Evolutionary conservation across 148 eudicot species (phyloP), one percentile per base, ranked within the genome.

Genomic region (Nepenthes gracilis): DNA sequence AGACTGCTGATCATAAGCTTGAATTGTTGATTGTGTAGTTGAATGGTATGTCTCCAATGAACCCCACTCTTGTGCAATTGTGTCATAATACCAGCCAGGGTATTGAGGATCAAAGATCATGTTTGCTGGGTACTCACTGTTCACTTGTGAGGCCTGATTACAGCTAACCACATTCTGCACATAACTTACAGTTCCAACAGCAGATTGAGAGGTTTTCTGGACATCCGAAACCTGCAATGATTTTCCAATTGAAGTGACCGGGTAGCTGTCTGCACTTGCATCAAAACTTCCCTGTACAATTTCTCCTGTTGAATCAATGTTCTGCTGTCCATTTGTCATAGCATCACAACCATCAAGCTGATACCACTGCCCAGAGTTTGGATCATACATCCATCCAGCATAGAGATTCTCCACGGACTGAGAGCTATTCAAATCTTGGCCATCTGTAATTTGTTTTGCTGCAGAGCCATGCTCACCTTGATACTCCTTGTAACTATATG

Each of bases 41-140:
- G 77, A 61, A 50, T 59, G 70, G 64, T 82, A 93, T 34, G 81
- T 45, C 54, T 84, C 97, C 70, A 93, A 61, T 9, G 84, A 65
- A 47, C 61, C 56, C 97, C 99, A 93, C 50, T 80, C 82, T 58
- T 77, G 88, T 23, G 80, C 60, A 63, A 64, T 73, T 36, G 92
- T 83, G 69, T 91, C 92, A 70, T 87, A 87, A 70, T 87, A 91
- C 97, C 95, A 87, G 68, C 83, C 97, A 72, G 95, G 97, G 67
- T 87, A 87, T 55, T 91, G 92, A 47, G 92, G 85, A 70, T 91
- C 97, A 72, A 85, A 87, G 49, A 76, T 49, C 91, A 91, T 87
- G 73, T 91, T 78, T 53, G 79, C 64, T 12, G 97, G 95, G 70
- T 91, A 91, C 59, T 61, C 83, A 55, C 65, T 72, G 57, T 72